Base-by-base conservation (phyloP, 192 early-diverging fungal genomes). In the Chytriomyces sp. region DNA sequence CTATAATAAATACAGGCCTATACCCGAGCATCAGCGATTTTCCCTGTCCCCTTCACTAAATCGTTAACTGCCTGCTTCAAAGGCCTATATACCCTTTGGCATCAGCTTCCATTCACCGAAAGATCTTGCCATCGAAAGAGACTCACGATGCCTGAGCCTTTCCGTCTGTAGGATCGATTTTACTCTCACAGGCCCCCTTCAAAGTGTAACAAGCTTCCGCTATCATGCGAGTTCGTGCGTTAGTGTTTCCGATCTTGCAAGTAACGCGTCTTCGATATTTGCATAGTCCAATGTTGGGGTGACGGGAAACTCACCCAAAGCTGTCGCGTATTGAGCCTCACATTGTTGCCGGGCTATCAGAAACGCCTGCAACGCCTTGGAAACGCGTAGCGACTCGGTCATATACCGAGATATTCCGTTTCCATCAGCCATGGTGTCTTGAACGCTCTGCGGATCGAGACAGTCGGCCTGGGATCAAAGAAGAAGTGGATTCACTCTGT, bases 251-350 rank as follows among this genome's bases (percentile, higher is more conserved):
- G n/a, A n/a, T n/a, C n/a, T n/a, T n/a, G n/a, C n/a, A n/a, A n/a
- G n/a, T n/a, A n/a, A n/a, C n/a, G n/a, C n/a, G n/a, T n/a, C n/a
- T n/a, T n/a, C n/a, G n/a, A n/a, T n/a, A n/a, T n/a, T n/a, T n/a
- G n/a, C 33, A 32, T 25, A 22, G 25, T 22, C 74, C 41, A n/a
- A n/a, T n/a, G n/a, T n/a, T n/a, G n/a, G n/a, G n/a, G n/a, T n/a
- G n/a, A n/a, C n/a, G n/a, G n/a, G n/a, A n/a, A n/a, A n/a, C n/a
- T n/a, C 52, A 81, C 80, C 62, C 32, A 81, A 41, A 7, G 69
- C 58, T 52, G 77, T 81, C 5, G 80, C 80, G 59, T 81, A 81
- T 39, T 81, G 76, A 41, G 63, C 71, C 52, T 81, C 80, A 25
- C 77, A 40, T 14, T 39, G 37, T 2, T 74, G 64, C 41, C 80